Percentiles rank a stretch among this genome's conserved stretches.
Evolutionary conservation across 257 asterid species (phyloP).

Genomic region (Nicotiana tabacum): DNA sequence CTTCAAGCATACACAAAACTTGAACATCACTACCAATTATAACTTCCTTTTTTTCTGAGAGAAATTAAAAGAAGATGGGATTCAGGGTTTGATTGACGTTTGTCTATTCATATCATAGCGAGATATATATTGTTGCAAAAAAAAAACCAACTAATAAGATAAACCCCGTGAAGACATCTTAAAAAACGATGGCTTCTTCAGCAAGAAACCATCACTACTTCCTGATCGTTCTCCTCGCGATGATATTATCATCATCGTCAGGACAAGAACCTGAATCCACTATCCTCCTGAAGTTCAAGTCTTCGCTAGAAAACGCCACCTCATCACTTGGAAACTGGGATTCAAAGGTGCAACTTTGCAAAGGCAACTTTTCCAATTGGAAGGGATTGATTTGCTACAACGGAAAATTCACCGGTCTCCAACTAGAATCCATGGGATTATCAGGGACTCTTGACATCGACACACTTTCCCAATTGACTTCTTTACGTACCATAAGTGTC

Average conservation of each 20-base stretch:
- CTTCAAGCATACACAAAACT: neutral
- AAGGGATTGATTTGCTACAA: constrained; percentile 40
- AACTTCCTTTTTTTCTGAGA: neutral
- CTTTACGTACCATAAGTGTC: constrained; percentile 36
- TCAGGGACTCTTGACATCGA: constrained; percentile 35
- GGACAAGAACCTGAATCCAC: constrained; percentile 16
- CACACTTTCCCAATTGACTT: constrained; percentile 26
- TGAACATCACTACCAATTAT: neutral
- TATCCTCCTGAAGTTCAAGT: constrained; percentile 41
- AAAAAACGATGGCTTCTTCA: neutral
- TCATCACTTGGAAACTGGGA: constrained; percentile 38
- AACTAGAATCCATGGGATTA: constrained; percentile 46
- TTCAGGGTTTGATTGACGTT: neutral
- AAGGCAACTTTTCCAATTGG: constrained; percentile 38
- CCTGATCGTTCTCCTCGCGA: neutral
- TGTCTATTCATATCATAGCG: neutral
- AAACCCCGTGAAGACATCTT: neutral
- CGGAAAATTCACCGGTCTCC: constrained; percentile 33
- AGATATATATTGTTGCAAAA: neutral
- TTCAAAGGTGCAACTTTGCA: constrained; percentile 28
- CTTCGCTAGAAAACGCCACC: constrained; percentile 37
- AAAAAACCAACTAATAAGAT: neutral
- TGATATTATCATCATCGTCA: constrained; percentile 6
- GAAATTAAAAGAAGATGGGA: neutral
- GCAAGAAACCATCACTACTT: neutral